Evolutionary conservation across 345 rosid species (phyloP), one percentile per base, ranked within the genome.

Genomic region (Passiflora organensis): DNA sequence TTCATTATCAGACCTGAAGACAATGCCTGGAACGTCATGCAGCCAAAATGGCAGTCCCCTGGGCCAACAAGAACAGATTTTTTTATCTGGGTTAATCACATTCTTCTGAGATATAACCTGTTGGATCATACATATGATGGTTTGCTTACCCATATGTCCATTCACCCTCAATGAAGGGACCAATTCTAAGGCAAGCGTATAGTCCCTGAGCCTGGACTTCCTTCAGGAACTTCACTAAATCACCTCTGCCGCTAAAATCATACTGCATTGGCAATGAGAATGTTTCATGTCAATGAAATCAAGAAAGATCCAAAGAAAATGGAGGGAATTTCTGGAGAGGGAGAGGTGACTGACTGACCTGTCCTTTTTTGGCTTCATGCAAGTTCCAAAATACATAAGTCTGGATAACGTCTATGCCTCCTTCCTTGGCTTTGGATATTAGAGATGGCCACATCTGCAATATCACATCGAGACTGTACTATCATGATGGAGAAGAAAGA

Each of bases 341-440:
- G 19, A 51, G 0, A n/a, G 32, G 42, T 25, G 14, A 59, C 18
- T 17, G 37, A 64, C 69, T 14, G 24, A 88, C 98, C 86, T 84
- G 75, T 23, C 90, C 87, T 2, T 67, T 83, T 28, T 62, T 78
- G 28, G 93, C 89, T 63, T 91, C 96, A 45, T 88, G 98, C 24
- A 78, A 67, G 67, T 88, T 86, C 95, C 98, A 91, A 43, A 91
- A 91, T 8, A 91, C 98, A 16, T 88, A 88, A 11, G 98, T 91
- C 52, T 91, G 86, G 43, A 91, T 88, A 73, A 88, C 96, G 47
- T 86, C 90, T 14, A 88, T 32, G 4, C 95, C 98, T 66, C 98
- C 96, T 49, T 82, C 86, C 56, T 88, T 88, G 11, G 95, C 82
- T 76, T 86, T 82, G 34, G 76, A 71, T 59, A 91, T 84, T 66